phyloP scores from a whole-genome alignment of 2,329 filamentous ascomycete genomes.

The Paraconiothyrium brasiliense region DNA sequence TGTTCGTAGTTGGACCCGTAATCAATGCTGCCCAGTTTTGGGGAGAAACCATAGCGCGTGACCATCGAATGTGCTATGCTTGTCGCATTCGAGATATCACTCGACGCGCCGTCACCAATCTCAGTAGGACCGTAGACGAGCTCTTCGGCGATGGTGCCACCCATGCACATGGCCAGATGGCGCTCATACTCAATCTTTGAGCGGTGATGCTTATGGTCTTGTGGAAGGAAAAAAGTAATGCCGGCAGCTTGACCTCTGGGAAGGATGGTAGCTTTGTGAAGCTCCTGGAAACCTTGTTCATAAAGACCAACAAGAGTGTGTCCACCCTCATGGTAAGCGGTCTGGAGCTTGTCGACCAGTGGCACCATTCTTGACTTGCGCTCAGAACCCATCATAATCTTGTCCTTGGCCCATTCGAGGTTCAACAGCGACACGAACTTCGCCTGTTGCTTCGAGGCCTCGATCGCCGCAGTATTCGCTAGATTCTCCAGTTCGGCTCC shows the following conservation, averaged over 20 bases:
- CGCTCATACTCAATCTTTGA: constrained; percentile 86
- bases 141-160: constrained; percentile 90
- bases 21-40: constrained; percentile 87
- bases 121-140: constrained; percentile 90
- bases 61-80: constrained; percentile 87
- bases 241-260: constrained; percentile 87
- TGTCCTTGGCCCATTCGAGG: constrained; percentile 98
- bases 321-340: constrained; percentile 95
- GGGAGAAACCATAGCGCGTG: constrained; percentile 88
- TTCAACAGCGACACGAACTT: constrained; percentile 78
- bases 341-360: constrained; percentile 92
- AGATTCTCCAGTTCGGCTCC: constrained; percentile 97
- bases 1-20: constrained; percentile 81
- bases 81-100: constrained; percentile 85
- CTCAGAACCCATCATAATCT: constrained; percentile 96
- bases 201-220: constrained; percentile 78
- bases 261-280: constrained; percentile 98
- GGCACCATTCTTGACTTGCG: constrained; percentile 88
- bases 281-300: constrained; percentile 75
- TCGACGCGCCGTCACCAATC: constrained; percentile 87
- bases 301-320: constrained; percentile 92
- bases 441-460: constrained; percentile 87
- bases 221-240: constrained; percentile 87
- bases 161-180: constrained; percentile 81
- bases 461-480: constrained; percentile 94